Percentiles rank a stretch among this genome's conserved stretches.
phyloP scores from a whole-genome alignment of 1,284 basidiomycete species.

The Microbotryum silenes-acaulis region DNA sequence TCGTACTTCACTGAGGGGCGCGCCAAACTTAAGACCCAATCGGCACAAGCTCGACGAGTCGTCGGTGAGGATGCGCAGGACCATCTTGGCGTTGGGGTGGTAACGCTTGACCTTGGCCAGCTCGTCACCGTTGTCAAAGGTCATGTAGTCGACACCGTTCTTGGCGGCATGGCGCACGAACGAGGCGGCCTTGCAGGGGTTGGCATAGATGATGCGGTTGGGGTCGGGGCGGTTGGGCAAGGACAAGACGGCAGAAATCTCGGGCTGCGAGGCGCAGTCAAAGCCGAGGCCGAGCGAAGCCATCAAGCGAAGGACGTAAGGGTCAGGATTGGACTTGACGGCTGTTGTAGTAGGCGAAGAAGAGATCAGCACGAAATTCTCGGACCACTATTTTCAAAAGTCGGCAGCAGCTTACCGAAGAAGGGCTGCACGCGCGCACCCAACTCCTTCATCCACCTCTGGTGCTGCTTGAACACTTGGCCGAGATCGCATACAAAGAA shows the following conservation, averaged over 20 bases:
- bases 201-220: constrained; percentile 88
- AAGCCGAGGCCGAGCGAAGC: constrained; percentile 85
- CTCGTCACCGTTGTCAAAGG: constrained; percentile 97
- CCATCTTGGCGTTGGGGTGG: constrained; percentile 75
- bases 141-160: constrained; percentile 81
- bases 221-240: constrained; percentile 56
- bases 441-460: constrained; percentile 71
- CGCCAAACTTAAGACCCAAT: constrained; percentile 95
- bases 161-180: constrained; percentile 80
- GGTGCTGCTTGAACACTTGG: constrained; percentile 76
- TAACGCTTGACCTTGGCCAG: constrained; percentile 85
- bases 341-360: constrained; percentile 47
- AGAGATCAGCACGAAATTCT: neutral
- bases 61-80: constrained; percentile 92
- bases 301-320: constrained; percentile 81
- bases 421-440: constrained; percentile 78
- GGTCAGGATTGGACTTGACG: constrained; percentile 97
- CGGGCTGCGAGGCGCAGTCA: constrained; percentile 96
- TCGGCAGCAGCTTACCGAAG: constrained; percentile 55
- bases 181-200: constrained; percentile 94
- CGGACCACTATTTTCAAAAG: too few species aligned
- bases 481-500: constrained; percentile 95
- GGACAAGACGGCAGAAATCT: constrained; percentile 75
- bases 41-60: constrained; percentile 91
- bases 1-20: constrained; percentile 73